Conservation (phyloP, 768 basidiomycete species). For the Leucocoprinus leucothites region DNA sequence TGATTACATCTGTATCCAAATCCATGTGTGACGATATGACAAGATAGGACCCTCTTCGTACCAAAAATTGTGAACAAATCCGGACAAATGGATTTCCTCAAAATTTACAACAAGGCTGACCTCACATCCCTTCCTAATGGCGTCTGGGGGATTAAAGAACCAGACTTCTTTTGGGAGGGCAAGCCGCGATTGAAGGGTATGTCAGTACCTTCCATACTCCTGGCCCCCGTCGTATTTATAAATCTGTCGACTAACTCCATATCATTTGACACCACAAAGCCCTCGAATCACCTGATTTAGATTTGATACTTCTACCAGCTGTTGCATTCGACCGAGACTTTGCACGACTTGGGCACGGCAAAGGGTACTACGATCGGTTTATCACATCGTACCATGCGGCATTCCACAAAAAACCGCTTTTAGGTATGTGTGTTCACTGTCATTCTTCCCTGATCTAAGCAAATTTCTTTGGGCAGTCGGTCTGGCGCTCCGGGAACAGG, state of each 20-base stretch:
- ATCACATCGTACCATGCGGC: constrained; percentile 50
- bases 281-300: constrained; percentile 29
- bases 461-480: constrained; percentile 44
- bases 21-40: neutral
- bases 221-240: neutral
- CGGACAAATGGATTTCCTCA: constrained; percentile 63
- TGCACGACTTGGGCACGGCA: constrained; percentile 77
- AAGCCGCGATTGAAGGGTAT: constrained; percentile 51
- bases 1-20: neutral
- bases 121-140: constrained; percentile 54
- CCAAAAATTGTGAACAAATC: constrained; percentile 51
- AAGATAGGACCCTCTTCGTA: constrained; percentile 68
- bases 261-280: neutral
- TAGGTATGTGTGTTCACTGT: constrained; percentile 42
- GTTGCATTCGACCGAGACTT: constrained; percentile 71
- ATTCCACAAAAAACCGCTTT: constrained; percentile 45
- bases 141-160: constrained; percentile 77
- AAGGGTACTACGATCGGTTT: constrained; percentile 81
- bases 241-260: neutral
- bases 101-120: constrained; percentile 57
- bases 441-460: constrained; percentile 2
- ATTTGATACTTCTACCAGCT: constrained; percentile 65
- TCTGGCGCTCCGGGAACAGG: constrained; percentile 60
- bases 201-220: too few species aligned
- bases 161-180: constrained; percentile 41